Evolutionary conservation across 306 rosid genomes (phyloP), one percentile per base, ranked within the genome.

Genomic region (Dryas drummondii): DNA sequence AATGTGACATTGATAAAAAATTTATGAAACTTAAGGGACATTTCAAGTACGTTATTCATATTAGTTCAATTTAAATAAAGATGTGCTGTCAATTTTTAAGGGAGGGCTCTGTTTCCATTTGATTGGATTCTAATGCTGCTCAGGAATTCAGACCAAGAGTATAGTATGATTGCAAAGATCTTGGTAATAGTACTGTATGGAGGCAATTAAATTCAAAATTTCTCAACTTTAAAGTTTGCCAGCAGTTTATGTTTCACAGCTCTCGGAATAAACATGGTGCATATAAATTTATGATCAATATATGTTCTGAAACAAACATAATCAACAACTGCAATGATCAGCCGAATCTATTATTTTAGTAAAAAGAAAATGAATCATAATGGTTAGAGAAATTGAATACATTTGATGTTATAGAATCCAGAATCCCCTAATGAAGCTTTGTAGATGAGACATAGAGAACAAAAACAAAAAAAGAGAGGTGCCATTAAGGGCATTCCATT

Each of bases 51-150:
- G 2, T 32, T 1, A 32, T 32, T 32, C 37, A 1, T 2, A 32
- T 32, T 32, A 32, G 3, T 32, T 2, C 37, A 32, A 12, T 61
- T 8, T 9, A n/a, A 1, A 26, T 26, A 32, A 61, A n/a, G 51
- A 27, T 46, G 5, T 11, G 41, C 15, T 26, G 79, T 66, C 73
- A 75, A 65, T 65, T 66, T 26, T 44, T 45, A 14, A 22, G 22
- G 22, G 22, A 22, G 58, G 14, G 53, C 22, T 15, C 48, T 55
- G 48, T 70, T 76, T 45, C 66, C 65, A 55, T 54, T 60, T 50
- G 27, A 52, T 42, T 54, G 70, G 61, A 15, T 32, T 32, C 37
- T 32, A 32, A 32, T 32, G 37, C 37, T 32, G 37, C 37, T 32
- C 37, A 1, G 3, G 37, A 32, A 32, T 32, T 32, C 37, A 32